phyloP scores from a whole-genome alignment of 331 rosid species.

The Arachis monticola region DNA sequence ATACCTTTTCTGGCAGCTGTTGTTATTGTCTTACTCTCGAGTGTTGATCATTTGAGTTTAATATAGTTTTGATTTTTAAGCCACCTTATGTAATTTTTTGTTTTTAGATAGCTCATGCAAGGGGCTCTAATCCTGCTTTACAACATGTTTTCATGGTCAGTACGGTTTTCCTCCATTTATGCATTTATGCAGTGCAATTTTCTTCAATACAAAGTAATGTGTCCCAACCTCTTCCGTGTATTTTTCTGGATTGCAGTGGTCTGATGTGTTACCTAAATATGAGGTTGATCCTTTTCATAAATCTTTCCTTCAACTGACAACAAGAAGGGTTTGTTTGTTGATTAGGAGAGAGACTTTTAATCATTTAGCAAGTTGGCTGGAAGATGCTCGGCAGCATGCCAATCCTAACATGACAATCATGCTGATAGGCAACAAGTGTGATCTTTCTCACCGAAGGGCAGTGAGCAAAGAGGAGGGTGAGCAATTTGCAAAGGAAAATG shows the following conservation, averaged over 20 bases:
- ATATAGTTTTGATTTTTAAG: background rate
- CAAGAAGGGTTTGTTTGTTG: conserved; percentile 31
- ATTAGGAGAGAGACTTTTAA: conserved; percentile 97
- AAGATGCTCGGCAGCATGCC: conserved; percentile 98
- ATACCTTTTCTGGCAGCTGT: background rate
- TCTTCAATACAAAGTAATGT: conserved; percentile 27
- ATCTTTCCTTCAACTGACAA: conserved; percentile 12
- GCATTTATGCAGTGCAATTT: background rate
- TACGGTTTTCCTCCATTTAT: background rate
- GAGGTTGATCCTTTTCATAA: conserved; percentile 2
- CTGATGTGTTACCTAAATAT: background rate
- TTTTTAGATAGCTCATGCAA: conserved; percentile 7
- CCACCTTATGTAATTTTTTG: background rate
- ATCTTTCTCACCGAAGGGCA: conserved; percentile 91
- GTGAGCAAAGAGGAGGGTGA: conserved; percentile 98
- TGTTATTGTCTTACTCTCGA: background rate
- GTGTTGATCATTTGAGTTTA: background rate
- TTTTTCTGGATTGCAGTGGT: conserved; percentile 1
- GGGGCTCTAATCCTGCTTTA: conserved; percentile 16
- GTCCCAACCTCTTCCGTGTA: background rate
- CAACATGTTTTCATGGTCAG: conserved; percentile 15
- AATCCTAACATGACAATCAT: conserved; percentile 93
- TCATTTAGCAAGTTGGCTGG: conserved; percentile 97
- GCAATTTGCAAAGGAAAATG: conserved; percentile 93
- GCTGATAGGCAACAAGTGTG: conserved; percentile 90